Conservation (phyloP, 2,329 filamentous ascomycete species). For the Onygenales sp. region DNA sequence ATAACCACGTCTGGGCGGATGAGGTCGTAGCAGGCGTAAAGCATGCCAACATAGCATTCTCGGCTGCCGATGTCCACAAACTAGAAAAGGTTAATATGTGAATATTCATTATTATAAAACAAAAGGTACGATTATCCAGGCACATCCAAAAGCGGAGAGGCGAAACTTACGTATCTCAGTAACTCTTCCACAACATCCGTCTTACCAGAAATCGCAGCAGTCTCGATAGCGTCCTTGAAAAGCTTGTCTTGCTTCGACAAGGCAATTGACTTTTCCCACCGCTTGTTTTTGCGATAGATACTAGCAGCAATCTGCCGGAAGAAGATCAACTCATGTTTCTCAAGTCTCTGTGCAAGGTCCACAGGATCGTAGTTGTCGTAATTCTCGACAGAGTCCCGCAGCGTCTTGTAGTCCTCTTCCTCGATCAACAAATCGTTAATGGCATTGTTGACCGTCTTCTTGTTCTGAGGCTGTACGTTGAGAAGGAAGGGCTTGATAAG, state of each 20-base stretch:
- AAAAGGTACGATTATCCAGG: neutral
- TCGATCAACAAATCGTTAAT: slow-evolving; percentile 97
- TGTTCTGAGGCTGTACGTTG: slow-evolving; percentile 94
- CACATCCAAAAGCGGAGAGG: neutral
- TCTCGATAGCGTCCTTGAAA: slow-evolving; percentile 99
- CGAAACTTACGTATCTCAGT: slow-evolving; percentile 78
- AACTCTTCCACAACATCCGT: slow-evolving; percentile 89
- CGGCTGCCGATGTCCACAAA: slow-evolving; percentile 98
- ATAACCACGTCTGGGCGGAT: slow-evolving; percentile 87
- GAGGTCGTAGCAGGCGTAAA: slow-evolving; percentile 96
- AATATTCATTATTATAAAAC: neutral
- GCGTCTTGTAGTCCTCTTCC: slow-evolving; percentile 98
- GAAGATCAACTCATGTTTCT: slow-evolving; percentile 97
- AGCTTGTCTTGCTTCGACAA: slow-evolving; percentile 98
- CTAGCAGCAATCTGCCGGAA: slow-evolving; percentile 97
- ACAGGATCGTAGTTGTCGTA: slow-evolving; percentile 98
- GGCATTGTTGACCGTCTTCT: slow-evolving; percentile 93
- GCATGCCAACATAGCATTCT: slow-evolving; percentile 99
- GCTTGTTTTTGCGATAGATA: slow-evolving; percentile 99
- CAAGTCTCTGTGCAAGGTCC: slow-evolving; percentile 79
- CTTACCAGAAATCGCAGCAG: slow-evolving; percentile 84
- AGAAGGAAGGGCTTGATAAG: slow-evolving; percentile 98
- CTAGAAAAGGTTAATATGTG: slow-evolving; percentile 42
- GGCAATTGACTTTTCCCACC: slow-evolving; percentile 98
- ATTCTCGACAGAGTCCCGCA: slow-evolving; percentile 94